Percentiles rank a stretch among this genome's conserved stretches.
Evolutionary conservation across 371 early-diverging fungal species (phyloP).

Genomic region (Polyrhizophydium stewartii): DNA sequence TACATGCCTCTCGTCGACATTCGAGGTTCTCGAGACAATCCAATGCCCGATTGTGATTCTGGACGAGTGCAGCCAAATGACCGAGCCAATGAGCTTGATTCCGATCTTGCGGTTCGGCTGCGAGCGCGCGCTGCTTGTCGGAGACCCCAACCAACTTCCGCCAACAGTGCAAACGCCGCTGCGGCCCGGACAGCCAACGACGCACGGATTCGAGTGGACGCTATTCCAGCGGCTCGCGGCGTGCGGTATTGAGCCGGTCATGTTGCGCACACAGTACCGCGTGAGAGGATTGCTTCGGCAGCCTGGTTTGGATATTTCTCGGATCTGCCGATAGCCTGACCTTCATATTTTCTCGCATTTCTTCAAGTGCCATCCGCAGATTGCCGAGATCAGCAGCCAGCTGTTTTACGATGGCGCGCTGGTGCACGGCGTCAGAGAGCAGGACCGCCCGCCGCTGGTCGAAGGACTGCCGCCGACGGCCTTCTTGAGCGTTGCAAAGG

Average conservation of each 20-base stretch:
- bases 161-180: conserved; percentile 59
- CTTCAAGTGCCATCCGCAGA: conserved; percentile 72
- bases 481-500: conserved; percentile 62
- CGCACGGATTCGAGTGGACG: too few species aligned
- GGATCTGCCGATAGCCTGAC: too few species aligned
- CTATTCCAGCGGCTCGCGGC: too few species aligned
- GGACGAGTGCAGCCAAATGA: conserved; percentile 79
- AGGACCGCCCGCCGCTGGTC: conserved; percentile 9
- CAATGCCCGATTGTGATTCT: conserved; percentile 71
- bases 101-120: conserved; percentile 61
- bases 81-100: conserved; percentile 84
- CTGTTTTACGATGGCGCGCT: conserved; percentile 73
- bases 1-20: conserved; percentile 74
- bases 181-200: too few species aligned
- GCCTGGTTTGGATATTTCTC: too few species aligned
- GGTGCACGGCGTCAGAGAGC: conserved; percentile 17
- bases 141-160: conserved; percentile 90
- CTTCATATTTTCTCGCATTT: neutral
- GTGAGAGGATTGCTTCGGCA: conserved; percentile 6
- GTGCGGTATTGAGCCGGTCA: too few species aligned
- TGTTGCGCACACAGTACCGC: neutral
- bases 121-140: conserved; percentile 24
- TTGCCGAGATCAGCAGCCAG: conserved; percentile 68
- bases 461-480: conserved; percentile 57
- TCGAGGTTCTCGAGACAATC: conserved; percentile 59